Conservation (phyloP, 345 rosid genomes). For the Linum trigynum region DNA sequence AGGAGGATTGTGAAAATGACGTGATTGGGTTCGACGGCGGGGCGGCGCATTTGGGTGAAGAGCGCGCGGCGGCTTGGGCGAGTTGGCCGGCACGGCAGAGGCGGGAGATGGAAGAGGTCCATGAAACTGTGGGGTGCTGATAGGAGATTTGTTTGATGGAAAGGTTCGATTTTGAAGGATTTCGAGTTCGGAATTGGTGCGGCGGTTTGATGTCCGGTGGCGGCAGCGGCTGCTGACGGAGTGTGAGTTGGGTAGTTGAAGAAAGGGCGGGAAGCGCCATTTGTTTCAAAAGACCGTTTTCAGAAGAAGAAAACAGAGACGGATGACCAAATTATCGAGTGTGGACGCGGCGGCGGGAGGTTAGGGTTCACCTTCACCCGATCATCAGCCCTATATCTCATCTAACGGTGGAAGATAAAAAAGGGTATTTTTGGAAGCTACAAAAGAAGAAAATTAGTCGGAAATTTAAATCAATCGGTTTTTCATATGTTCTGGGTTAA, state of each 20-base stretch:
- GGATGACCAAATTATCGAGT: neutral
- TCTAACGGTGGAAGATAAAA: no score
- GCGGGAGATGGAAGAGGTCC: slow-evolving; percentile 67
- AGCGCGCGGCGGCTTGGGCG: slow-evolving; percentile 33
- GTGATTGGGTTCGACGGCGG: slow-evolving; percentile 56
- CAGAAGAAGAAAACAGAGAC: neutral
- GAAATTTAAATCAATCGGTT: no score
- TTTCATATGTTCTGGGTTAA: no score
- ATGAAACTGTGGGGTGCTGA: slow-evolving; percentile 30
- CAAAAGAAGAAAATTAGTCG: no score
- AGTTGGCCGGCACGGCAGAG: slow-evolving; percentile 50
- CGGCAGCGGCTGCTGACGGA: neutral
- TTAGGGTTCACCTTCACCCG: neutral
- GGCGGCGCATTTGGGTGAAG: slow-evolving; percentile 47
- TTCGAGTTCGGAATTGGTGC: slow-evolving; percentile 3
- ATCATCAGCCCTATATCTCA: neutral
- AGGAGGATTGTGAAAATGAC: slow-evolving; percentile 44
- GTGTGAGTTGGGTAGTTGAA: neutral
- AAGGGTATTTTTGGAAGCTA: no score
- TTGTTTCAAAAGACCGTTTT: neutral
- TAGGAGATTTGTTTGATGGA: slow-evolving; percentile 6
- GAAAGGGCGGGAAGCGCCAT: neutral
- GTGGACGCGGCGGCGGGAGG: neutral
- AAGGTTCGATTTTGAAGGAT: slow-evolving; percentile 11
- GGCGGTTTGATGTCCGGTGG: slow-evolving; percentile 12